phyloP scores from a whole-genome alignment of 2,329 filamentous ascomycete genomes.

The Ophiostoma sp. region DNA sequence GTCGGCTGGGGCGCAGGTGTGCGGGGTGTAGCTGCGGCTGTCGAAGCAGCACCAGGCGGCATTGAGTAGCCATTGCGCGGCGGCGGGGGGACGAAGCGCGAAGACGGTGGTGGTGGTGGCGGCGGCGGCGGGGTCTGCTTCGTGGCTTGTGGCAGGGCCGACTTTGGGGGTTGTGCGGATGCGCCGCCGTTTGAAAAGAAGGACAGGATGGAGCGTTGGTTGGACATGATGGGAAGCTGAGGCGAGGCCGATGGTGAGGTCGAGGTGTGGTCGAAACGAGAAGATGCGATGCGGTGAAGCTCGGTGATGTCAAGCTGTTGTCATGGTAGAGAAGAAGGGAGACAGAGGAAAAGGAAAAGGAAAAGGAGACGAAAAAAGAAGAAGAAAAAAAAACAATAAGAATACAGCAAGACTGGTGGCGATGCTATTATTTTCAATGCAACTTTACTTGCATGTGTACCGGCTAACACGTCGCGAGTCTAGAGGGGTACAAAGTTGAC shows the following conservation, averaged over 20 bases:
- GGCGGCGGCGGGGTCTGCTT: conserved; percentile 29
- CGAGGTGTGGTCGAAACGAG: neutral
- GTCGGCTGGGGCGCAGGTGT: conserved; percentile 16
- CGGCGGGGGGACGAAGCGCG: conserved; percentile 25
- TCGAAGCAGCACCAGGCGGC: neutral
- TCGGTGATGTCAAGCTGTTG: neutral
- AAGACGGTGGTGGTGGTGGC: conserved; percentile 25
- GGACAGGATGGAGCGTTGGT: conserved; percentile 52
- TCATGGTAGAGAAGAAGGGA: neutral
- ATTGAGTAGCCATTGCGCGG: conserved; percentile 9
- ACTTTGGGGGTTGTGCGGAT: neutral
- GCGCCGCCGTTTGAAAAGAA: conserved; percentile 43
- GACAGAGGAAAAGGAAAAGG: neutral
- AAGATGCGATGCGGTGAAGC: conserved; percentile 9
- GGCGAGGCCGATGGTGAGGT: neutral
- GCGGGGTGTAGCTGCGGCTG: neutral
- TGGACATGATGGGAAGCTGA: conserved; percentile 19
- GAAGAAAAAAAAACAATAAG: no score
- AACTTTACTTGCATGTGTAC: no score
- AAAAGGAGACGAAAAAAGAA: neutral
- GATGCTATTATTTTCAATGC: no score
- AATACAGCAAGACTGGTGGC: no score
- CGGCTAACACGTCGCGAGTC: neutral
- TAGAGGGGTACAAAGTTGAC: neutral
- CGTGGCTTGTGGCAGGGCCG: conserved; percentile 1